Evolutionary conservation across 148 eudicot species (phyloP).

Genomic region (Amaranthus cruentus): DNA sequence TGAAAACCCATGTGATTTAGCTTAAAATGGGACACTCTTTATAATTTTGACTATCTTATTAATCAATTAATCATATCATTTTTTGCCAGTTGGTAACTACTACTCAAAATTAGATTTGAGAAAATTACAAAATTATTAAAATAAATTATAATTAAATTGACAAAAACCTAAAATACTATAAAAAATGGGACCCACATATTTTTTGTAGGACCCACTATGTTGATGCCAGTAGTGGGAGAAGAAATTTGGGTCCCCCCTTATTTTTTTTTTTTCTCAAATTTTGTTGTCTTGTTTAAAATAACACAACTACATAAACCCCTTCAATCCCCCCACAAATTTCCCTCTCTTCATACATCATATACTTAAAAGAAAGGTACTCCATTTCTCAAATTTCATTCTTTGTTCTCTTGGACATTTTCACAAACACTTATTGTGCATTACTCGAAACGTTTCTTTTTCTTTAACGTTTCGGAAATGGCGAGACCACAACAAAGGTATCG

Average conservation of each 20-base stretch:
- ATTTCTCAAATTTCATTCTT: not conserved
- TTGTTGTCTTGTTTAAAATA: conserved; percentile 20
- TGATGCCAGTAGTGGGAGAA: conserved; percentile 34
- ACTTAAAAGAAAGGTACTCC: not conserved
- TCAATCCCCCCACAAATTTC: conserved; percentile 13
- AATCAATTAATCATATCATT: conserved; percentile 4
- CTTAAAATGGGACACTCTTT: conserved; percentile 21
- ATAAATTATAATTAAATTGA: not conserved
- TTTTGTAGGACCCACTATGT: conserved; percentile 22
- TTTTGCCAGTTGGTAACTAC: conserved; percentile 24
- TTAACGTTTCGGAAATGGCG: conserved; percentile 35
- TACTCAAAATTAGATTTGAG: conserved; percentile 3
- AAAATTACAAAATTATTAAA: not conserved
- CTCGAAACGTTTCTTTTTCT: not conserved
- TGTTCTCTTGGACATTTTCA: conserved; percentile 16
- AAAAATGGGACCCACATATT: conserved; percentile 4
- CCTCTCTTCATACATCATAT: conserved; percentile 1
- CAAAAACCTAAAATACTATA: conserved; percentile 1
- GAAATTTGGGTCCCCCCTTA: not conserved
- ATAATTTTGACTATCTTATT: conserved; percentile 19
- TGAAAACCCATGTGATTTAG: conserved; percentile 29
- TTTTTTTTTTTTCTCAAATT: not conserved
- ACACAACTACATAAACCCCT: conserved; percentile 37
- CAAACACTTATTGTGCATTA: conserved; percentile 14
- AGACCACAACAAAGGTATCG: conserved; percentile 68